Percentiles rank a stretch among this genome's conserved stretches.
Conservation (phyloP, 2,329 filamentous ascomycete species). For the Scorias spongiosa region DNA sequence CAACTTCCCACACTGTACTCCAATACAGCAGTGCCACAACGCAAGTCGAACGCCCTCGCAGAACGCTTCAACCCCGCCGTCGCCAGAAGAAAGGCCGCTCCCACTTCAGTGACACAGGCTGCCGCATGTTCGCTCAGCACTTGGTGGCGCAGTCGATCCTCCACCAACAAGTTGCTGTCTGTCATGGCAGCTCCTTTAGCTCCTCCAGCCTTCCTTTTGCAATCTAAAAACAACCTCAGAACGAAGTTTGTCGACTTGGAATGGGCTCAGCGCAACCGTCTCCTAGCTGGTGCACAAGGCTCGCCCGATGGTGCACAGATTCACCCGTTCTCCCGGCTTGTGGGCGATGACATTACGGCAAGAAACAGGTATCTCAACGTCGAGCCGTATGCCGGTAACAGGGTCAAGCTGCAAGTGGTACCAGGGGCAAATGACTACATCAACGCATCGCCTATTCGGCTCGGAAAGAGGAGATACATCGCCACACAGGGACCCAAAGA, state of each 20-base stretch:
- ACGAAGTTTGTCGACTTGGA: conserved; percentile 47
- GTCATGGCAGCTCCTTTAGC: conserved; percentile 8
- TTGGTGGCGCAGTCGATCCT: background rate
- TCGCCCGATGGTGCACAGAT: conserved; percentile 25
- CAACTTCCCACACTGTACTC: too few relatives aligned
- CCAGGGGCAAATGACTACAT: conserved; percentile 43
- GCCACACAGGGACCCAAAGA: conserved; percentile 77
- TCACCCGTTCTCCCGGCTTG: conserved; percentile 39
- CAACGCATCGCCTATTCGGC: conserved; percentile 33
- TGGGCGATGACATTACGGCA: conserved; percentile 37
- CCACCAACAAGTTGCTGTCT: conserved; percentile 1
- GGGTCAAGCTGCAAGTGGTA: conserved; percentile 66
- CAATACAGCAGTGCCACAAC: too few relatives aligned
- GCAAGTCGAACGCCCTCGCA: too few relatives aligned
- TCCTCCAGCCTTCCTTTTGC: conserved; percentile 39
- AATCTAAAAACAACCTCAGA: conserved; percentile 39
- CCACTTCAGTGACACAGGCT: background rate
- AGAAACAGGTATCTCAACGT: conserved; percentile 85
- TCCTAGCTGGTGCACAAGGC: conserved; percentile 31
- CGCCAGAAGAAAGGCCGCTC: background rate
- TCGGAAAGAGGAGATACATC: conserved; percentile 51
- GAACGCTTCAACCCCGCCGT: background rate
- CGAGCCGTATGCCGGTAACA: conserved; percentile 75
- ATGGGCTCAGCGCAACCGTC: conserved; percentile 42
- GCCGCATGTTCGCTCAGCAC: background rate